Conservation (phyloP, 805 yeast species). For the Hagleromyces aurorensis region DNA sequence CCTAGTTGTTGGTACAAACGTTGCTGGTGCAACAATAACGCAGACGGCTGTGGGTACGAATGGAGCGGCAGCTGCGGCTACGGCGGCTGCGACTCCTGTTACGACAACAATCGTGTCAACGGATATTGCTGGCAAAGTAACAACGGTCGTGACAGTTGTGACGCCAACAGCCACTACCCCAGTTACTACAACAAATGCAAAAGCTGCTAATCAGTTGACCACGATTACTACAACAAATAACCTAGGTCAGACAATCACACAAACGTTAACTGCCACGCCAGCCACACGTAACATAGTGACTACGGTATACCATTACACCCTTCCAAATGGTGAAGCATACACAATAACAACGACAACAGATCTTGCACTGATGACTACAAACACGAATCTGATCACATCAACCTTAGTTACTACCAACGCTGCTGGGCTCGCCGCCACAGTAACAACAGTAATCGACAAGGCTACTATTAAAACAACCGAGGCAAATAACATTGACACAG, state of each 20-base stretch:
- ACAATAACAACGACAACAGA: conserved; percentile 19
- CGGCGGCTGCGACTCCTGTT: conserved; percentile 20
- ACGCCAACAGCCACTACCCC: conserved; percentile 23
- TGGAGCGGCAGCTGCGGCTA: conserved; percentile 9
- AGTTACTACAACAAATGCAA: conserved; percentile 22
- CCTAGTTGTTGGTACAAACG: conserved; percentile 25
- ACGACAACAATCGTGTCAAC: conserved; percentile 22
- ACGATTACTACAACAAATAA: conserved; percentile 13
- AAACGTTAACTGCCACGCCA: conserved; percentile 31
- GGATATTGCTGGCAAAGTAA: conserved; percentile 22
- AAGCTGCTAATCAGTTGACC: conserved; percentile 29
- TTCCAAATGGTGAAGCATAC: conserved; percentile 24
- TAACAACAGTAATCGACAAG: conserved; percentile 7
- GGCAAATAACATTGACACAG: conserved; percentile 8
- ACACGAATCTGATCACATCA: conserved; percentile 11
- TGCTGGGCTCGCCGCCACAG: conserved; percentile 7
- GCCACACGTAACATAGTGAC: conserved; percentile 24
- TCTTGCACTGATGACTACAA: conserved; percentile 13
- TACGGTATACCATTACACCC: no score
- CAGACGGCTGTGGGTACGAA: conserved; percentile 16
- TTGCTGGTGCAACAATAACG: conserved; percentile 19
- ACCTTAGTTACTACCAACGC: conserved; percentile 6
- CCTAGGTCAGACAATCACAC: conserved; percentile 18
- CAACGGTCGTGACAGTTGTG: conserved; percentile 10
- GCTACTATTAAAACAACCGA: conserved; percentile 10